These are phyloP conservation scores for Coemansia sp. DNA, from an alignment of 192 early-diverging fungal genomes.

Conservation along the genomic window DNA sequence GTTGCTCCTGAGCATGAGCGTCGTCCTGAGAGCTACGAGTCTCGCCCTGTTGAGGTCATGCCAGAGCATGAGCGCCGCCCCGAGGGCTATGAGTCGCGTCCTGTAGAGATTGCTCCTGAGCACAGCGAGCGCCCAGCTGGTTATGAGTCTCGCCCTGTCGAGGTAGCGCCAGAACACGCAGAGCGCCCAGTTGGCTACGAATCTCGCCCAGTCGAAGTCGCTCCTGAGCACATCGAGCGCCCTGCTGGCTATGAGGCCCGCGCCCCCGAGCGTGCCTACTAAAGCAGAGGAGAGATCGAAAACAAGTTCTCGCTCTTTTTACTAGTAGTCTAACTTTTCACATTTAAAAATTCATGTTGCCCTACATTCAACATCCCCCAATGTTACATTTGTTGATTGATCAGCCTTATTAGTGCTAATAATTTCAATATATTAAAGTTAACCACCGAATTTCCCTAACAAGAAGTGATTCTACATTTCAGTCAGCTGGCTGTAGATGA, in stretches of 20 bases:
- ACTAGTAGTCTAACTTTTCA: too few relatives aligned
- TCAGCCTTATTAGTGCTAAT: not conserved
- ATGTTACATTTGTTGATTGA: not conserved
- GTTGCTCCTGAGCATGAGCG: slow-evolving; percentile 9
- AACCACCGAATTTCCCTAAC: not conserved
- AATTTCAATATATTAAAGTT: not conserved
- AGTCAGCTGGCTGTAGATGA: slow-evolving; percentile 20
- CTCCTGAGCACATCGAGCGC: slow-evolving; percentile 7
- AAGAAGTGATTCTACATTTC: slow-evolving; percentile 30
- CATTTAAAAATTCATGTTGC: too few relatives aligned
- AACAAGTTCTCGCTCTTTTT: not conserved
- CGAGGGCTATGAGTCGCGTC: not conserved
- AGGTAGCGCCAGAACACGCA: slow-evolving; percentile 10
- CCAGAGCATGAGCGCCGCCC: slow-evolving; percentile 8
- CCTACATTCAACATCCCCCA: too few relatives aligned
- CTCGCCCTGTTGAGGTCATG: not conserved
- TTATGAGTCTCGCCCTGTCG: not conserved
- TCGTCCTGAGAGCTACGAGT: slow-evolving; percentile 1
- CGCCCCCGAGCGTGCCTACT: slow-evolving; percentile 9
- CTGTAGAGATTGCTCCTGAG: slow-evolving; percentile 11
- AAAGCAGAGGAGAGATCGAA: not conserved
- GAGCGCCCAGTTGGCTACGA: slow-evolving; percentile 14
- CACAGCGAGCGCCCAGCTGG: slow-evolving; percentile 9
- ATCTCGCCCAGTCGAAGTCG: not conserved
- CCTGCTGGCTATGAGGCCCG: slow-evolving; percentile 17